Percentiles rank a stretch among this genome's conserved stretches.
Evolutionary conservation across 202 grass and related monocot genomes (phyloP).

Genomic region (Digitaria exilis): DNA sequence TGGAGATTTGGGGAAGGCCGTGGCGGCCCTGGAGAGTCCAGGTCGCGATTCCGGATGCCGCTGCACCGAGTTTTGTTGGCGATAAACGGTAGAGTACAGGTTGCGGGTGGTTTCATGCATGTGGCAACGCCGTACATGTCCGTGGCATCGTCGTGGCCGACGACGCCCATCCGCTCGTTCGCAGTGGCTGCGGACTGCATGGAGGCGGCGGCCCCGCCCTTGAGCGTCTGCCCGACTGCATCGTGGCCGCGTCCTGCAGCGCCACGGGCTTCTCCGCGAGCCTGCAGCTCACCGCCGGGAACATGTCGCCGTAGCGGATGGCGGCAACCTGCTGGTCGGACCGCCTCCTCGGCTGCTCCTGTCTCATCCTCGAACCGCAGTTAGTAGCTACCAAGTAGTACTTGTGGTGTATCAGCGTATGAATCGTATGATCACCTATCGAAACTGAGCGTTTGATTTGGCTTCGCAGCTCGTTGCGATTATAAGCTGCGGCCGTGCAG

Average conservation of each 20-base stretch:
- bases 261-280: constrained; percentile 52
- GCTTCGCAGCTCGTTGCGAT: background rate
- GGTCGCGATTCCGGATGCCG: no score
- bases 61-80: no score
- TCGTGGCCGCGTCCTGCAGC: constrained; percentile 69
- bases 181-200: constrained; percentile 62
- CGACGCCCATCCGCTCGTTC: constrained; percentile 63
- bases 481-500: background rate
- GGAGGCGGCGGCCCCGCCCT: constrained; percentile 54
- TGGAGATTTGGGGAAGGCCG: no score
- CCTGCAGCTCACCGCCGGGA: constrained; percentile 45
- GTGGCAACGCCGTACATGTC: no score
- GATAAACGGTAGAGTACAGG: no score
- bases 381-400: no score
- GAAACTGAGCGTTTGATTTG: background rate
- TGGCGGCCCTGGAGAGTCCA: no score
- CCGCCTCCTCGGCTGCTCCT: constrained; percentile 53
- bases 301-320: constrained; percentile 65
- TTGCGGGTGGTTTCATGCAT: no score
- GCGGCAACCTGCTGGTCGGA: constrained; percentile 27
- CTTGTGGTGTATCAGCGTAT: background rate
- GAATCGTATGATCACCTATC: background rate
- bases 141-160: constrained; percentile 59
- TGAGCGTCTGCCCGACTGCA: constrained; percentile 63
- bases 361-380: constrained; percentile 70